Base-by-base conservation (phyloP, 2,329 filamentous ascomycete genomes). In the Fusarium robinianum region DNA sequence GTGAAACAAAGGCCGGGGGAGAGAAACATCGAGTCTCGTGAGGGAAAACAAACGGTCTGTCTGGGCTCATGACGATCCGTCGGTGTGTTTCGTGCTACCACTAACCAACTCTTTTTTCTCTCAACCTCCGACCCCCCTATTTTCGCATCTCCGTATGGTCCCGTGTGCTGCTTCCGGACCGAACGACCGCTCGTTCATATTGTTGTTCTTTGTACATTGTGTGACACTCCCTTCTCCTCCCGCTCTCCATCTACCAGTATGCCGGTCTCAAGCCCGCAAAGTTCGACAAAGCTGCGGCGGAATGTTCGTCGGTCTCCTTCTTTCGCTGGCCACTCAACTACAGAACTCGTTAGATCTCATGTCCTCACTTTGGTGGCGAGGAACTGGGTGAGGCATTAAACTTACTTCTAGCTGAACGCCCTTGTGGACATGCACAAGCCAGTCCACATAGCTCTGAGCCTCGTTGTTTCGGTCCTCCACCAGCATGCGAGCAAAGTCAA, bases 401-500 rank as follows among this genome's bases (percentile, higher is more conserved):
- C 79, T 70, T 68, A 86, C 83, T 79, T 99, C 94, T 53, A 96
- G 76, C 66, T 96, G 91, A 54, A 99, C 94, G 57, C 88, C 85
- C 60, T 92, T 86, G 71, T 99, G 94, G 51, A 97, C 79, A 69
- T 96, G 88, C 45, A 99, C 94, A 62, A 99, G 76, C 94, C 94
- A 99, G 72, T 99, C 94, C 22, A 97, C 94, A 69, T 97, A 99
- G 65, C 88, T 95, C 72, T 95, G 91, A 23, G 94, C 94, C 72
- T 99, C 94, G 58, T 96, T 96, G 68, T 97, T 97, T 55, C 94
- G 81, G 65, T 99, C 94, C 71, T 99, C 94, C 21, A 96, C 84
- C 56, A 99, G 70, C 70, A 95, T 76, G 39, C 91, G 78, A 6
- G 94, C 94, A 74, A 97, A 99, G 69, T 99, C 94, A 62, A 90